Base-by-base conservation (phyloP, 1,284 basidiomycete genomes). In the Cryptococcus sp. region DNA sequence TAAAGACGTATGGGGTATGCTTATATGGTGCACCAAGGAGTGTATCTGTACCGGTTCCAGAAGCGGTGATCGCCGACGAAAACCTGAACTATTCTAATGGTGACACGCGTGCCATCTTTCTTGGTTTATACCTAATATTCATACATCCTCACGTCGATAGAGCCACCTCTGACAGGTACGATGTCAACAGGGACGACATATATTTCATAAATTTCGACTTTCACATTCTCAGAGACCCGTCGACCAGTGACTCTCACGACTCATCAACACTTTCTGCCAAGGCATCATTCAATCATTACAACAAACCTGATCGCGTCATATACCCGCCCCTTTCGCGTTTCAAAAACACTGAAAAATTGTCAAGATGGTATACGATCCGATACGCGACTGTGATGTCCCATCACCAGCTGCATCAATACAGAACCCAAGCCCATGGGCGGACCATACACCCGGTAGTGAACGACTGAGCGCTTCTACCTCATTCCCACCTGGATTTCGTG, bases 291-390 rank as follows among this genome's bases (percentile, higher is more conserved):
- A 28, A 28, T 28, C 28, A 5, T 5, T 11, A 28, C 4, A 4
- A 28, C 28, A 11, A 11, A 28, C 28, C 28, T 28, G 28, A 11
- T 5, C 28, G 28, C 28, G 28, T 28, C 28, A 28, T 28, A 28
- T 11, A 4, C 28, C 28, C 5, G 5, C 28, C 28, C 28, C 11
- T 28, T 28, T 28, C 28, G 28, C 5, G 28, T 28, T 28, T 28
- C 28, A 28, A 5, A 28, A 5, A 4, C 4, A 28, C 11, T 11
- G 4, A 28, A 11, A 28, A 28, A 5, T 5, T 28, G 5, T 11
- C 4, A 49, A 37, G 13, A 74, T 74, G 72, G 66, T 69, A 28
- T 74, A 74, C 58, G 72, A 74, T 49, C 72, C 72, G 7, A 62
- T 74, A 4, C 52, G 72, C 19, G 72, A 74, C 54, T 63, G 67